These are phyloP conservation scores for Boletus rufocinnamomeus DNA, from an alignment of 768 basidiomycete genomes.

Conservation along the genomic window DNA sequence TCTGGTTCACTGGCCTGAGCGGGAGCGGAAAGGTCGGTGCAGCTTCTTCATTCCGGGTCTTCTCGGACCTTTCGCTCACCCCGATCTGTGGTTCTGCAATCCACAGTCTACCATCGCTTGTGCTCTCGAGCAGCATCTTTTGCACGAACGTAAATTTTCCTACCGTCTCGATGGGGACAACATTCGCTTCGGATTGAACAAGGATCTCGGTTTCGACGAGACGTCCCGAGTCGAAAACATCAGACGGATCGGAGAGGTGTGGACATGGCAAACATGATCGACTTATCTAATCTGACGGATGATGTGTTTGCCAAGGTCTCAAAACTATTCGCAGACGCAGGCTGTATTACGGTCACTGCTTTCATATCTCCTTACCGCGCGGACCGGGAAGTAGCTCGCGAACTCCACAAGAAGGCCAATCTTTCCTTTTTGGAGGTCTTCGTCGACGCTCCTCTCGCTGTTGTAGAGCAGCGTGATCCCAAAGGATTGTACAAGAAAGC, in stretches of 20 bases:
- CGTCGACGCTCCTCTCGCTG: conserved; percentile 85
- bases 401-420: conserved; percentile 71
- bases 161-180: conserved; percentile 98
- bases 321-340: conserved; percentile 89
- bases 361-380: conserved; percentile 98
- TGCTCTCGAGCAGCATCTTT: conserved; percentile 92
- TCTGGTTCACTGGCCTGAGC: conserved; percentile 97
- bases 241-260: conserved; percentile 92
- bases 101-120: conserved; percentile 92
- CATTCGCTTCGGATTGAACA: conserved; percentile 94
- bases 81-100: not conserved
- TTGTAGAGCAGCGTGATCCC: conserved; percentile 92
- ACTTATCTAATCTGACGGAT: conserved; percentile 17
- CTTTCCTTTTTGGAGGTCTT: conserved; percentile 93
- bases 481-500: conserved; percentile 99
- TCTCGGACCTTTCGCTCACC: not conserved
- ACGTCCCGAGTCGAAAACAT: conserved; percentile 94
- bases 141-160: conserved; percentile 80
- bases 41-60: not conserved
- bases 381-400: conserved; percentile 81
- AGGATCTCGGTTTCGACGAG: conserved; percentile 92
- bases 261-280: not conserved
- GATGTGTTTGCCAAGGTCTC: conserved; percentile 62
- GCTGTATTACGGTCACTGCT: conserved; percentile 85
- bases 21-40: conserved; percentile 85